Evolutionary conservation across 305 asterid genomes (phyloP).

Genomic region (Fraxinus platypoda): DNA sequence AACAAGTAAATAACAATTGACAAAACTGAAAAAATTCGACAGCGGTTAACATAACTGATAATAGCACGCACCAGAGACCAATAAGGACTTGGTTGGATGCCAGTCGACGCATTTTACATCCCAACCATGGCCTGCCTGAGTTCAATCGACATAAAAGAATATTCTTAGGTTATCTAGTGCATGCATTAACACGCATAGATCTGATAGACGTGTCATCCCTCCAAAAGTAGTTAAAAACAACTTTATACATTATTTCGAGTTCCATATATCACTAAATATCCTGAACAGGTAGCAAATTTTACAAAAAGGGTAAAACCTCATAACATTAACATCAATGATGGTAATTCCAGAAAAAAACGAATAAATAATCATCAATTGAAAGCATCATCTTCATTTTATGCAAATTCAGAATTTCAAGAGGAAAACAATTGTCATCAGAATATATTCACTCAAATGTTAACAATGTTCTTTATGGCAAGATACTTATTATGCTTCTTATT

Average conservation of each 20-base stretch:
- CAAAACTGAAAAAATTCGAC: not conserved
- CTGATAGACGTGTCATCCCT: slow-evolving; percentile 9
- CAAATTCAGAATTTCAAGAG: not conserved
- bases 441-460: not conserved
- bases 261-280: slow-evolving; percentile 2
- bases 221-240: not conserved
- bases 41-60: not conserved
- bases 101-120: slow-evolving; percentile 99
- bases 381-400: not conserved
- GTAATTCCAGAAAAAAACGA: not conserved
- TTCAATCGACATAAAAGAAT: slow-evolving; percentile 58
- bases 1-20: slow-evolving; percentile 15
- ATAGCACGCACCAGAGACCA: slow-evolving; percentile 75
- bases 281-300: not conserved
- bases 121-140: slow-evolving; percentile 99
- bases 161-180: slow-evolving; percentile 54
- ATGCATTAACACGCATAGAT: slow-evolving; percentile 19
- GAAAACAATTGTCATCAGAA: not conserved
- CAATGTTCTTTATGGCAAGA: slow-evolving; percentile 6
- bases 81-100: slow-evolving; percentile 97
- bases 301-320: slow-evolving; percentile 1
- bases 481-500: slow-evolving; percentile 8
- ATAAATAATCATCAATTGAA: not conserved
- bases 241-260: slow-evolving; percentile 10
- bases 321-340: not conserved